Percentiles rank a stretch among this genome's conserved stretches.
Evolutionary conservation across 2,329 filamentous ascomycete genomes (phyloP).

Genomic region (Akanthomyces lecanii): DNA sequence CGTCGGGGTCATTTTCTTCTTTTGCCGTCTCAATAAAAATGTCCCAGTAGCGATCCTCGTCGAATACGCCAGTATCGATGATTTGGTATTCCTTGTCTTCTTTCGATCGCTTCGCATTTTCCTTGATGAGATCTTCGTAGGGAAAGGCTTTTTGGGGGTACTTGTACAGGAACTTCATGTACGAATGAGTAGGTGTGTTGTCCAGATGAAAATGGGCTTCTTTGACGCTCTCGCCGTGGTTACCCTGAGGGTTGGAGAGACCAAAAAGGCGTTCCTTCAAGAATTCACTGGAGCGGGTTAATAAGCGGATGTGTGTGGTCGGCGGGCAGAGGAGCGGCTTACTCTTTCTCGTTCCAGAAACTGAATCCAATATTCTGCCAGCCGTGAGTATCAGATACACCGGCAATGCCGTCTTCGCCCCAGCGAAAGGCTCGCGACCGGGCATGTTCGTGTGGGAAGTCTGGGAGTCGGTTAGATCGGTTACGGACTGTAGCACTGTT

Average conservation of each 20-base stretch:
- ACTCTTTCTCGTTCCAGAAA: slow-evolving; percentile 99
- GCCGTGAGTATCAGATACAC: slow-evolving; percentile 86
- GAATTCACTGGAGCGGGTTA: slow-evolving; percentile 64
- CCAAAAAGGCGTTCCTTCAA: slow-evolving; percentile 94
- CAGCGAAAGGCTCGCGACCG: slow-evolving; percentile 85
- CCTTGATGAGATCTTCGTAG: slow-evolving; percentile 80
- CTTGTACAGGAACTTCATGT: slow-evolving; percentile 99
- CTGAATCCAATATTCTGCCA: slow-evolving; percentile 89
- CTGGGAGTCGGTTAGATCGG: slow-evolving; percentile 39
- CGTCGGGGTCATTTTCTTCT: slow-evolving; percentile 85
- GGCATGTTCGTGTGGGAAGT: slow-evolving; percentile 92
- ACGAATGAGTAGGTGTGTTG: slow-evolving; percentile 85
- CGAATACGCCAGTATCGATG: slow-evolving; percentile 81
- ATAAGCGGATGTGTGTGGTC: slow-evolving; percentile 20
- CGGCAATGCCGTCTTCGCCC: slow-evolving; percentile 96
- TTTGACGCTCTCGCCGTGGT: slow-evolving; percentile 95
- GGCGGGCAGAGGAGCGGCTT: slow-evolving; percentile 24
- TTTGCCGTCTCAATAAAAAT: slow-evolving; percentile 96
- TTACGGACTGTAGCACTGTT: slow-evolving; percentile 25
- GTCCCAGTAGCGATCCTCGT: slow-evolving; percentile 91
- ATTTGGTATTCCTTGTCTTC: slow-evolving; percentile 87
- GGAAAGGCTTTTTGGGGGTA: slow-evolving; percentile 90
- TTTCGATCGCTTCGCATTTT: slow-evolving; percentile 74
- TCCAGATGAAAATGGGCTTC: slow-evolving; percentile 95
- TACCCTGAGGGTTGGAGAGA: slow-evolving; percentile 91